Base-by-base conservation (phyloP, 306 rosid genomes). In the Boehmeria nivea region DNA sequence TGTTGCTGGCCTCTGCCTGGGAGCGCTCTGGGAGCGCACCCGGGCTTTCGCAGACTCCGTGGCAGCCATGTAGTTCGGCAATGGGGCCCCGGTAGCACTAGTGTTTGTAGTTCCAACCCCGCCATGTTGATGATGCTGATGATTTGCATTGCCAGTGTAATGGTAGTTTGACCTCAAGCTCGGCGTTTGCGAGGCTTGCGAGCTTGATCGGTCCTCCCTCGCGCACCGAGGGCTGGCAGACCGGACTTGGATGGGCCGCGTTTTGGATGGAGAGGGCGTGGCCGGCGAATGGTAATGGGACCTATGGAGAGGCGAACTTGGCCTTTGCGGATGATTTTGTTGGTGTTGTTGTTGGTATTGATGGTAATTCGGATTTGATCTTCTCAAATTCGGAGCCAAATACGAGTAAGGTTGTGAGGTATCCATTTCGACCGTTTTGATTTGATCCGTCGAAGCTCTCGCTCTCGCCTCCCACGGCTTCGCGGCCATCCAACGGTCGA, bases 1-100 rank as follows among this genome's bases (percentile, higher is more conserved):
- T 0, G 99, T 91, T 0, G 76, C 66, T 0, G 96, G 94, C 74
- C 99, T 79, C 71, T 93, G 99, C 72, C 96, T 74, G 0, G 99
- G 99, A 0, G 99, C 96, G 13, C 99, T 93, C 40, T 83, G 99
- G 1, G 99, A 93, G 6, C 99, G 82, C 8, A 81, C 73, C 3
- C 99, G 72, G 10, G 96, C 95, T 77, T 87, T 87, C 1, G 99
- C 95, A 9, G 96, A 93, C 84, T 87, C 99, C 0, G 99, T 93
- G 8, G 96, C 96, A 0, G 96, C 94, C 99, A 93, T 93, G 80
- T 93, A 93, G 66, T 93, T 85, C 61, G 99, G 99, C 78, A 93
- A 51, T 57, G 85, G 22, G 50, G 75, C 53, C n/a, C 62, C 64
- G 24, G 85, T 31, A 49, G 75, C 53, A 18, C 64, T 64, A 40